Percentiles rank a stretch among this genome's conserved stretches.
phyloP scores from a whole-genome alignment of 2,329 filamentous ascomycete genomes.

The Trichocomaceae sp. region DNA sequence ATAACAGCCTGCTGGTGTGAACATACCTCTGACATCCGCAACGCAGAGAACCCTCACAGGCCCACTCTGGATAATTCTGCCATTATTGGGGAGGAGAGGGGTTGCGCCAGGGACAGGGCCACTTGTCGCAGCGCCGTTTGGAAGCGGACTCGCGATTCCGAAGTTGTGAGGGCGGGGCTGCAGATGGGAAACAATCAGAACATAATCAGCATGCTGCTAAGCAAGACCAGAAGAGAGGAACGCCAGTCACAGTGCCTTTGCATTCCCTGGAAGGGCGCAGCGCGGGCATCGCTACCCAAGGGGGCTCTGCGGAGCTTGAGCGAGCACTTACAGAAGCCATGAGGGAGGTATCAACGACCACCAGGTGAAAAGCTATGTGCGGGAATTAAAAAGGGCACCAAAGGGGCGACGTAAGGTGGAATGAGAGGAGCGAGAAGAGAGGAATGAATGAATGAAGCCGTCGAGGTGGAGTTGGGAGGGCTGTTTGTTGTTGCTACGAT shows the following conservation, averaged over 20 bases:
- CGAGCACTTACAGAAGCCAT: constrained; percentile 43
- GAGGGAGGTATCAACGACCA: constrained; percentile 19
- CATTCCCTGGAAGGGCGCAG: neutral
- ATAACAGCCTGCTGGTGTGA: neutral
- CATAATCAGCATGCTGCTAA: constrained; percentile 19
- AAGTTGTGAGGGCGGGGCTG: constrained; percentile 42
- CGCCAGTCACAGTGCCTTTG: neutral
- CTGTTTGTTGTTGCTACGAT: constrained; percentile 5
- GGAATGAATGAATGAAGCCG: constrained; percentile 19
- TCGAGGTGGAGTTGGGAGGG: constrained; percentile 13
- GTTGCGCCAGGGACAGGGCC: constrained; percentile 41
- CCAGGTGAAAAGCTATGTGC: constrained; percentile 11
- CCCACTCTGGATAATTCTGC: constrained; percentile 44
- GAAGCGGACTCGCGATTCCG: constrained; percentile 39
- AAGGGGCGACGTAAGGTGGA: neutral
- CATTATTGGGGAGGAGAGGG: constrained; percentile 46
- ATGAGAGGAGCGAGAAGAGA: constrained; percentile 8
- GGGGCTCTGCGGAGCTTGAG: constrained; percentile 15
- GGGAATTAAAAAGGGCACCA: constrained; percentile 13
- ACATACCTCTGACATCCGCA: constrained; percentile 46
- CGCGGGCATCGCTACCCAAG: constrained; percentile 13
- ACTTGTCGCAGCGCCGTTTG: constrained; percentile 39
- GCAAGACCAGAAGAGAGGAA: neutral
- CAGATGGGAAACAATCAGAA: constrained; percentile 8
- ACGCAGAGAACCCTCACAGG: constrained; percentile 44